Base-by-base conservation (phyloP, 108 stramenopile species). In the Craspedostauros australis region DNA sequence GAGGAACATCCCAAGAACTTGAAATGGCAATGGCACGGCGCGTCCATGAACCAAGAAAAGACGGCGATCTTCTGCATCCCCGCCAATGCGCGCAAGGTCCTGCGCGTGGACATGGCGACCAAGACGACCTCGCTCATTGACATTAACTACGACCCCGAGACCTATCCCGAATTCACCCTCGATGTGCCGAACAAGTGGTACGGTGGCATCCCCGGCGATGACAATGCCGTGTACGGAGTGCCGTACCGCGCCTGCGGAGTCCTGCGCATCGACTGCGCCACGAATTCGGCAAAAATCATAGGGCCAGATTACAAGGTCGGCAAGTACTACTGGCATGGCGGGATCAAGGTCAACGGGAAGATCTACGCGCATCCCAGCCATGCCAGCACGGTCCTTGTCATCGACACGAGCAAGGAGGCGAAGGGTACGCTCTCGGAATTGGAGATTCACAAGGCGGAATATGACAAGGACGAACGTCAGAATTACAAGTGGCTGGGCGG, bases 21-120 rank as follows among this genome's bases (percentile, higher is more conserved):
- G 46, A 53, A 61, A 58, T 92, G 91, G 91, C 79, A 77, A 59
- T 93, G 86, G 86, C 92, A 93, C 60, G 92, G 92, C 29, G 92
- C 84, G 11, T 75, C 77, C 19, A 48, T 89, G 26, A 86, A 86
- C 57, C 47, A 54, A 18, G 70, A 87, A 39, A 38, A 80, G 38
- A 87, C 84, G 12, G 85, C 80, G 22, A 85, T 93, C 19, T 93
- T 88, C 51, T 77, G 79, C 30, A 82, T 93, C 50, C 92, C 92
- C 16, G 76, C 79, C 23, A 88, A 87, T 68, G 81, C 88, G 2
- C 15, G 70, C 4, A 56, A 75, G 7, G 88, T 93, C 4, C 63
- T 93, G 2, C 85, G 86, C 39, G 77, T 93, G 2, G 79, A 85
- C 64, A 41, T 84, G 25, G 40, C 44, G 15, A 80, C 73, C n/a